Evolutionary conservation across 331 rosid species (phyloP).

Genomic region (Rosa hybrid): DNA sequence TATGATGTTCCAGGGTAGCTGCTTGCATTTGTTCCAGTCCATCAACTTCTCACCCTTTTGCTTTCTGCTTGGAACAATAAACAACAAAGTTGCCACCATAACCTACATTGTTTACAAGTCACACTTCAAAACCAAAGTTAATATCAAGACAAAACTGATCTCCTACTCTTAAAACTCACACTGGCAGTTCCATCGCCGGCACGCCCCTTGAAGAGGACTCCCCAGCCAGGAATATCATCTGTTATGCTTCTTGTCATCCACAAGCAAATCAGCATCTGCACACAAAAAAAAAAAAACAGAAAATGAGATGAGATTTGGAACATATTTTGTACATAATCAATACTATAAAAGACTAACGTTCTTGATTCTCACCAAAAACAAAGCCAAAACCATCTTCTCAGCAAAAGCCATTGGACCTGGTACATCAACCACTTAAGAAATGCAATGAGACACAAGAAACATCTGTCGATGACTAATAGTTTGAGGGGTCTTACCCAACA

Average conservation of each 20-base stretch:
- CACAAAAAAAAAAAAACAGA: not conserved
- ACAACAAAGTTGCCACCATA: slow-evolving; percentile 66
- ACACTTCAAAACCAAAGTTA: not conserved
- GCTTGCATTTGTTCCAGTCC: slow-evolving; percentile 91
- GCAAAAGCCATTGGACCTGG: slow-evolving; percentile 88
- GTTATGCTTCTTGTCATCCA: slow-evolving; percentile 95
- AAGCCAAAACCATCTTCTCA: slow-evolving; percentile 71
- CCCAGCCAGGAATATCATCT: slow-evolving; percentile 93
- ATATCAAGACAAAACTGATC: not conserved
- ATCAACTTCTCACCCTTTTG: slow-evolving; percentile 71
- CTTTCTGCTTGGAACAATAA: slow-evolving; percentile 82
- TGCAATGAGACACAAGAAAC: not conserved
- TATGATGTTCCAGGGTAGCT: slow-evolving; percentile 81
- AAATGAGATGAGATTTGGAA: not conserved
- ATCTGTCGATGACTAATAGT: not conserved
- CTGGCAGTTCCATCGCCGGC: slow-evolving; percentile 91
- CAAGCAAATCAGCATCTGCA: slow-evolving; percentile 58
- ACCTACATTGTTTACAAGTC: slow-evolving; percentile 38
- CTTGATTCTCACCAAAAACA: slow-evolving; percentile 53
- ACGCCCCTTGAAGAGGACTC: slow-evolving; percentile 66
- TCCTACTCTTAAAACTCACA: slow-evolving; percentile 41
- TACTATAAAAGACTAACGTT: not conserved
- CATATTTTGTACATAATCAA: not conserved
- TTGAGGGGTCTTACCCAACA: slow-evolving; percentile 48
- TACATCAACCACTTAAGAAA: not conserved